Evolutionary conservation across 495 filamentous ascomycete species (phyloP), one percentile per base, ranked within the genome.

Genomic region (Daldinia caldariorum): DNA sequence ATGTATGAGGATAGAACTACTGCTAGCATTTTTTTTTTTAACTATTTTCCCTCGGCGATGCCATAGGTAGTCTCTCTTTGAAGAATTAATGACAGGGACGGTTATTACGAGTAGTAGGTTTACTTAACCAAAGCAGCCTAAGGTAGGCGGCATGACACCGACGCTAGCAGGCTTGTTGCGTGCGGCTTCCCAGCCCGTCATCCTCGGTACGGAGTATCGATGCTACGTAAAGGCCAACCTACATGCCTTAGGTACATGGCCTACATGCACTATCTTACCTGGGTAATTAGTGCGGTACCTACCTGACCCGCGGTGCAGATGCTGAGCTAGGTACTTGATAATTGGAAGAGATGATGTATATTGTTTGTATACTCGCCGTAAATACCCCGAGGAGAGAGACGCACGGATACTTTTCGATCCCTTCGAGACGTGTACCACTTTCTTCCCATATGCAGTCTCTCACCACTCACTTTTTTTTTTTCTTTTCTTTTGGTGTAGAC

Each of bases 101-200:
- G 10, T 53, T 31, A 32, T 53, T 47, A 22, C 43, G 43, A 45
- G 41, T 16, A 20, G 16, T 45, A 32, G 14, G 20, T 53, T n/a
- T 53, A 53, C 22, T 32, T 53, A 53, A 53, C 50, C 50, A 53
- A 57, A 57, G 54, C 54, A 38, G 54, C 54, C 54, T 22, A 57
- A 61, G 41, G 63, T 70, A 71, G 66, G 55, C 63, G 49, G 63
- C 69, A 67, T 38, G 41, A 54, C 63, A 63, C 69, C 63, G 58
- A 54, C 47, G 58, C 58, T 71, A 66, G 63, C 39, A 71, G 63
- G 63, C 69, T 67, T 49, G 53, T 63, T 67, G 59, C 63, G 54
- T 67, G 38, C 58, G 61, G 49, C 32, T 34, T 49, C 38, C 58
- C 38, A 62, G 53, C 37, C 58, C 53, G 53, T 68, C 13, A 67